phyloP scores from a whole-genome alignment of 768 basidiomycete species.

The Boletus edulis region DNA sequence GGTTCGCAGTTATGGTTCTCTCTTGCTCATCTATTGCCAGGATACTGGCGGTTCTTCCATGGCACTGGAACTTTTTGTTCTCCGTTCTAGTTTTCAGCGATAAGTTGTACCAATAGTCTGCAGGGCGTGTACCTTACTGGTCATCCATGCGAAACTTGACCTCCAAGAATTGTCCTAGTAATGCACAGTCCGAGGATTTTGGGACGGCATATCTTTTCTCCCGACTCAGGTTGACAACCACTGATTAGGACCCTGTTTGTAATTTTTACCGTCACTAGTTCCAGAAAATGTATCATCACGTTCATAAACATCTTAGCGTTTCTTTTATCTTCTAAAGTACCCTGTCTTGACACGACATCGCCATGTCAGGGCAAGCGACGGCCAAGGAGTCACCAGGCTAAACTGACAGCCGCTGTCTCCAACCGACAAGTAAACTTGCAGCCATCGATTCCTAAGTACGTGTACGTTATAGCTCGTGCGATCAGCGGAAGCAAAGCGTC shows the following conservation, averaged over 20 bases:
- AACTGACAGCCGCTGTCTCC: too few relatives aligned
- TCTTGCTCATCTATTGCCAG: constrained; percentile 29
- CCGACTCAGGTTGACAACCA: background rate
- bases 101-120: constrained; percentile 9
- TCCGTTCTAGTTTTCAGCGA: background rate
- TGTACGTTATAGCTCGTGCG: background rate
- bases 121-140: background rate
- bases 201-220: background rate
- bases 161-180: constrained; percentile 10
- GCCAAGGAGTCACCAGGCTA: too few relatives aligned
- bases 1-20: constrained; percentile 30
- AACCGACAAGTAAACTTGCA: too few relatives aligned
- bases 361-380: too few relatives aligned
- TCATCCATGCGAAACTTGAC: background rate
- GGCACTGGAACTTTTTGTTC: constrained; percentile 11
- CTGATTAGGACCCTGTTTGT: background rate
- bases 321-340: too few relatives aligned
- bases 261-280: background rate
- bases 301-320: background rate
- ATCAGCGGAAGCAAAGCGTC: background rate
- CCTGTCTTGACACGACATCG: too few relatives aligned
- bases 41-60: constrained; percentile 29
- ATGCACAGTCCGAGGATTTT: background rate
- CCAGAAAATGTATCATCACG: background rate
- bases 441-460: too few relatives aligned